Evolutionary conservation across 129 eudicot genomes (phyloP).

Genomic region (Deinandra increscens): DNA sequence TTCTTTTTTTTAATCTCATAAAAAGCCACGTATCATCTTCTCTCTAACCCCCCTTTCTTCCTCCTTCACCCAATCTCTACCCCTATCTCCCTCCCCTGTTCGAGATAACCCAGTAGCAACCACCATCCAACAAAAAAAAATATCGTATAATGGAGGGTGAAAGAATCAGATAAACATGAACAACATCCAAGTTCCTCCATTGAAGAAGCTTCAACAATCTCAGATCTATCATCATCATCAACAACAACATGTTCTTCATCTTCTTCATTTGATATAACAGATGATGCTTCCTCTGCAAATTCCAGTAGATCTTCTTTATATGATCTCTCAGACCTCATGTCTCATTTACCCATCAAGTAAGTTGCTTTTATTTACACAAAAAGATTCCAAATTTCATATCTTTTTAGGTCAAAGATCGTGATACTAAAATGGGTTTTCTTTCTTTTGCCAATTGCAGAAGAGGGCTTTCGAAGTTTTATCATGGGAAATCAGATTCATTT

Average conservation of each 20-base stretch:
- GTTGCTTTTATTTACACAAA: constrained; percentile 16
- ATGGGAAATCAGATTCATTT: constrained; percentile 82
- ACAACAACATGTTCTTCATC: constrained; percentile 33
- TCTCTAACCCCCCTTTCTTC: too few species aligned
- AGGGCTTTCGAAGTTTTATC: too few species aligned
- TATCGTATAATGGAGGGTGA: too few species aligned
- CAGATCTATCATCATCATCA: constrained; percentile 26
- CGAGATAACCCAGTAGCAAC: too few species aligned
- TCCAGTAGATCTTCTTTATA: constrained; percentile 46
- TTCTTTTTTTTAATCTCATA: too few species aligned
- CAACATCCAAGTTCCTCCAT: constrained; percentile 31
- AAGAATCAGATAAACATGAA: constrained; percentile 8
- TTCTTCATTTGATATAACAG: constrained; percentile 44
- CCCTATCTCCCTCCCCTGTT: too few species aligned
- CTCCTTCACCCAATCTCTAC: too few species aligned
- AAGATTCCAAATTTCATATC: not conserved
- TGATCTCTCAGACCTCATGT: constrained; percentile 71
- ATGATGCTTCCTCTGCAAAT: constrained; percentile 61
- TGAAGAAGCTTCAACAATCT: constrained; percentile 40
- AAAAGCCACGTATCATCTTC: too few species aligned
- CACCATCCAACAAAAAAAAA: too few species aligned
- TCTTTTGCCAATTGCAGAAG: constrained; percentile 51
- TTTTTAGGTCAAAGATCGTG: constrained; percentile 2
- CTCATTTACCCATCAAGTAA: constrained; percentile 79
- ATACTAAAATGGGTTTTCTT: constrained; percentile 12